phyloP scores from a whole-genome alignment of 192 early-diverging fungal genomes.

The Backusella psychrophila region DNA sequence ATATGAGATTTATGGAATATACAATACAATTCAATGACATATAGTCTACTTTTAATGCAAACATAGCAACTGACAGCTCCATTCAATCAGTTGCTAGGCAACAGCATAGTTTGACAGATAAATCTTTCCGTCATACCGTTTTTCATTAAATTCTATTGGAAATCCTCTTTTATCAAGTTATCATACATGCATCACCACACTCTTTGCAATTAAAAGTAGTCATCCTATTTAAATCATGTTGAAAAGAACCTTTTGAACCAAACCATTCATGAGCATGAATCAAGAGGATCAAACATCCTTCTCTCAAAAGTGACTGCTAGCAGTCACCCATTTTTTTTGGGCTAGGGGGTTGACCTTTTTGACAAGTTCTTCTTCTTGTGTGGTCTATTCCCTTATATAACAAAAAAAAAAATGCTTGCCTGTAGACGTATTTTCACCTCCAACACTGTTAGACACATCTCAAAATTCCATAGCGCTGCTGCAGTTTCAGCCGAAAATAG shows the following conservation, averaged over 20 bases:
- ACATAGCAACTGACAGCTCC: no score
- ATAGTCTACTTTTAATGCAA: no score
- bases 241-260: no score
- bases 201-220: not conserved
- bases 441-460: not conserved
- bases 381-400: not conserved
- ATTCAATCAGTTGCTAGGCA: no score
- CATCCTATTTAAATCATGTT: no score
- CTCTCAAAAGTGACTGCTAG: not conserved
- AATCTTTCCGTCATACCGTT: not conserved
- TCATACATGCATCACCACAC: no score
- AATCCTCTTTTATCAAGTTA: no score
- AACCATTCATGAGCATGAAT: no score
- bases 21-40: no score
- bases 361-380: not conserved
- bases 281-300: no score
- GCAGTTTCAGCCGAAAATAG: not conserved
- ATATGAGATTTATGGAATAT: no score
- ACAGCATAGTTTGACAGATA: no score
- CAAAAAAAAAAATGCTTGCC: not conserved
- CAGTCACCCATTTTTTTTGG: not conserved
- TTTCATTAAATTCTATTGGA: not conserved
- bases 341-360: not conserved
- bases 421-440: not conserved
- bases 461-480: conserved; percentile 10